phyloP scores from a whole-genome alignment of 139 green algal species.

The Volvox reticuliferus region DNA sequence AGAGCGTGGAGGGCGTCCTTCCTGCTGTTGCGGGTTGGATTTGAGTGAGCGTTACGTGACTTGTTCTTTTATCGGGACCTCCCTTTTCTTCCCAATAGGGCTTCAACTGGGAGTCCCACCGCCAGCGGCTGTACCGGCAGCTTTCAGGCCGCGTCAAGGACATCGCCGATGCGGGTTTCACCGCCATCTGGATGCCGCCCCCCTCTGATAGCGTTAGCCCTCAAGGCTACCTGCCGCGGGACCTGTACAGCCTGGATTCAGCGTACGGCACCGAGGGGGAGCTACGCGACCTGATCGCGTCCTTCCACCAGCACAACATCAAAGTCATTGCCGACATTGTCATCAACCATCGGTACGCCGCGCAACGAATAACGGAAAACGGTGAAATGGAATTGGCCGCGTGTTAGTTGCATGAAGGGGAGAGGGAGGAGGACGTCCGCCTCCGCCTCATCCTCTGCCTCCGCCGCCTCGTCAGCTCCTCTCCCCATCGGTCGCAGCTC shows the following conservation, averaged over 20 bases:
- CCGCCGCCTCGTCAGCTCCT: no score
- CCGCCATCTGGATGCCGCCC: conserved; percentile 94
- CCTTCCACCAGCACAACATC: conserved; percentile 80
- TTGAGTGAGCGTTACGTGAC: no score
- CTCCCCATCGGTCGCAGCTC: no score
- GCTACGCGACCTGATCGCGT: conserved; percentile 70
- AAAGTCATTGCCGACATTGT: conserved; percentile 93
- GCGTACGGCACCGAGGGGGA: conserved; percentile 76
- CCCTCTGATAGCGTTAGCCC: conserved; percentile 89
- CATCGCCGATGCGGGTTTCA: conserved; percentile 90
- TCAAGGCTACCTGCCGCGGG: conserved; percentile 90
- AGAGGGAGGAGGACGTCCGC: no score
- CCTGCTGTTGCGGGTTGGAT: no score
- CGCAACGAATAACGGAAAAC: no score
- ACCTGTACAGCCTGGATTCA: conserved; percentile 79
- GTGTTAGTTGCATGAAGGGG: no score
- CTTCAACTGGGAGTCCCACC: conserved; percentile 97
- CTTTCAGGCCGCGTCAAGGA: conserved; percentile 66
- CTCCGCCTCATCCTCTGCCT: no score
- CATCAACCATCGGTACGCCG: conserved; percentile 25
- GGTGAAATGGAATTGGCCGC: no score
- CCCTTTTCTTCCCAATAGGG: conserved; percentile 57
- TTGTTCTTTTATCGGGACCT: not conserved
- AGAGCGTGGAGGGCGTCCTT: no score
- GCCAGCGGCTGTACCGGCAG: conserved; percentile 78